These are phyloP conservation scores for Penicillium antarcticum DNA, from an alignment of 495 filamentous ascomycete genomes.

Conservation along the genomic window DNA sequence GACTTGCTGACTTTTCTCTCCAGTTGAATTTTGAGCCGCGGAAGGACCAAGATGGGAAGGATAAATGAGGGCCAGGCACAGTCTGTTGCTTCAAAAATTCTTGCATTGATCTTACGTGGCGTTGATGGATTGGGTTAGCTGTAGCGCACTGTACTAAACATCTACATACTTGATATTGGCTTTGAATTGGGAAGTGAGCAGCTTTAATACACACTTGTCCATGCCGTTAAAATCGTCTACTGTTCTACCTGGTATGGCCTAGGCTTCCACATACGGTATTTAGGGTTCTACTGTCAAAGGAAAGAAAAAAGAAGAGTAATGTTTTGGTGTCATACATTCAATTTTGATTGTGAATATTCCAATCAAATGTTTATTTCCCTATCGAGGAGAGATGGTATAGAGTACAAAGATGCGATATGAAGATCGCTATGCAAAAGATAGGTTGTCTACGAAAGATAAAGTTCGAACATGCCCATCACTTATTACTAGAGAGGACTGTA, in stretches of 20 bases:
- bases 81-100: background rate
- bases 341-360: background rate
- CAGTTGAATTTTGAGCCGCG: constrained; percentile 76
- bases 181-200: background rate
- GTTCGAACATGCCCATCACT: background rate
- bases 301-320: background rate
- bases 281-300: no score
- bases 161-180: background rate
- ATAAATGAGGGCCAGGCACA: constrained; percentile 7
- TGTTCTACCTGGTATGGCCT: no score
- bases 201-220: background rate
- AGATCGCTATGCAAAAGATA: constrained; percentile 19
- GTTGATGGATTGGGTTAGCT: background rate
- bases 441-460: background rate
- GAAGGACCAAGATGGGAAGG: constrained; percentile 52
- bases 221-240: no score
- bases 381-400: constrained; percentile 28
- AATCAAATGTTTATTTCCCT: constrained; percentile 11
- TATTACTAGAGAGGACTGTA: constrained; percentile 6
- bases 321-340: constrained; percentile 2
- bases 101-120: background rate
- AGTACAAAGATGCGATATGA: constrained; percentile 23
- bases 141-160: background rate
- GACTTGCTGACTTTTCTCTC: constrained; percentile 1
- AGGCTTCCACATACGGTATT: no score